Conservation (phyloP, 2,329 filamentous ascomycete genomes). For the Venturia carpophila region DNA sequence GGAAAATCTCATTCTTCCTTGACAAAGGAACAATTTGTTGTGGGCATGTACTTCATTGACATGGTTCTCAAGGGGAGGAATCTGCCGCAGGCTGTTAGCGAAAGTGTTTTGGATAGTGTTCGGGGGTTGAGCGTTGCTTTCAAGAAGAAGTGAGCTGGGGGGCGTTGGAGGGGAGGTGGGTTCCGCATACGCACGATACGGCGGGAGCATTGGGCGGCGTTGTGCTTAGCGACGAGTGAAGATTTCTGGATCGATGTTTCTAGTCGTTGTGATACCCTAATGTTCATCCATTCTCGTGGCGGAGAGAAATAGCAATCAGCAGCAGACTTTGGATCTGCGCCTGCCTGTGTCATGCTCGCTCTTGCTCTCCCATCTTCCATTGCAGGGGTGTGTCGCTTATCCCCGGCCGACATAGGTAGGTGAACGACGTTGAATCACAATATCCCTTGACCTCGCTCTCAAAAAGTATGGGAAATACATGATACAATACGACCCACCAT, state of each 20-base stretch:
- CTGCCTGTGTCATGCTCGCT: too few relatives aligned
- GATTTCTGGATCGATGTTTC: background rate
- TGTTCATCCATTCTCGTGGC: background rate
- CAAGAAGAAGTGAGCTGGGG: background rate
- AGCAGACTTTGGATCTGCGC: too few relatives aligned
- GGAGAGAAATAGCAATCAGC: too few relatives aligned
- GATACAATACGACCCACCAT: too few relatives aligned
- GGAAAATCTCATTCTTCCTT: constrained; percentile 32
- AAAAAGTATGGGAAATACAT: too few relatives aligned
- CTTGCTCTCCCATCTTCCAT: too few relatives aligned
- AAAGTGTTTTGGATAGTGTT: constrained; percentile 70
- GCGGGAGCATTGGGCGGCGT: background rate
- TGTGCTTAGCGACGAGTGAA: background rate
- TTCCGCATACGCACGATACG: too few relatives aligned
- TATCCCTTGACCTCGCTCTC: too few relatives aligned
- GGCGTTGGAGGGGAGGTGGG: background rate
- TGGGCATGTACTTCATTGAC: constrained; percentile 76
- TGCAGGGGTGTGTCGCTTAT: too few relatives aligned
- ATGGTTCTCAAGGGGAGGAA: constrained; percentile 73
- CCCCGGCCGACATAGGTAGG: too few relatives aligned
- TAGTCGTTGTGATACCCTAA: constrained; percentile 9
- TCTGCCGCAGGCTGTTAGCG: constrained; percentile 60
- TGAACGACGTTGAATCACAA: too few relatives aligned
- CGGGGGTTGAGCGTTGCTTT: constrained; percentile 33
- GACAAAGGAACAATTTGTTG: constrained; percentile 65